Evolutionary conservation across 2,329 filamentous ascomycete genomes (phyloP), one percentile per base, ranked within the genome.

Genomic region (Metarhizium sp.): DNA sequence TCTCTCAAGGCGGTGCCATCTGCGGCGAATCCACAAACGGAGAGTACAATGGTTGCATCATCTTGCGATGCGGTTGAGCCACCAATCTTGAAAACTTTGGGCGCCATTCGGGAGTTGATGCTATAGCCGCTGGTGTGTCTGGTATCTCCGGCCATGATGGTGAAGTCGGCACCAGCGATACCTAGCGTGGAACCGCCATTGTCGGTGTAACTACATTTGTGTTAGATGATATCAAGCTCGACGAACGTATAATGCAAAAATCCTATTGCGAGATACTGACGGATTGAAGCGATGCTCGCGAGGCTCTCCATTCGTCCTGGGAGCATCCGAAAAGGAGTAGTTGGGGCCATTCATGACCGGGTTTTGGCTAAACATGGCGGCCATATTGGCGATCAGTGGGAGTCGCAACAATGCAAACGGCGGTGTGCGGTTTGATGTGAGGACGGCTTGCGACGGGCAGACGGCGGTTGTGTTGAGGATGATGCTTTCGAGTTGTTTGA

Each of bases 31-130:
- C 94, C 94, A 47, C 96, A 92, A 0, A 99, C 92, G 2, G 92
- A 95, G 51, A 99, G 81, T 16, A 97, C 83, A 66, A 99, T 88
- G 54, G 85, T 88, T 53, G 90, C 88, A 64, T 92, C 90, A 58
- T 88, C 84, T 70, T 95, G 90, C 55, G 90, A 86, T 53, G 90
- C 84, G 46, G 88, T 92, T 58, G 92, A 90, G 54, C 92, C 94
- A 58, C 95, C 94, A 64, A 99, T 95, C 75, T 89, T 91, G 83
- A 96, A 99, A 60, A 99, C 88, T 76, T 99, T 99, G 56, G 94
- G 94, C 57, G 87, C 83, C 78, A 89, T 92, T 66, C 94, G 88
- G 57, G 92, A 92, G 84, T 99, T 96, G 86, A 99, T 99, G 80
- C 88, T 96, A 84, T 96, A 99, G 69, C 95, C 94, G 61, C 89